Evolutionary conservation across 495 filamentous ascomycete species (phyloP), one percentile per base, ranked within the genome.

Genomic region (Letharia lupina): DNA sequence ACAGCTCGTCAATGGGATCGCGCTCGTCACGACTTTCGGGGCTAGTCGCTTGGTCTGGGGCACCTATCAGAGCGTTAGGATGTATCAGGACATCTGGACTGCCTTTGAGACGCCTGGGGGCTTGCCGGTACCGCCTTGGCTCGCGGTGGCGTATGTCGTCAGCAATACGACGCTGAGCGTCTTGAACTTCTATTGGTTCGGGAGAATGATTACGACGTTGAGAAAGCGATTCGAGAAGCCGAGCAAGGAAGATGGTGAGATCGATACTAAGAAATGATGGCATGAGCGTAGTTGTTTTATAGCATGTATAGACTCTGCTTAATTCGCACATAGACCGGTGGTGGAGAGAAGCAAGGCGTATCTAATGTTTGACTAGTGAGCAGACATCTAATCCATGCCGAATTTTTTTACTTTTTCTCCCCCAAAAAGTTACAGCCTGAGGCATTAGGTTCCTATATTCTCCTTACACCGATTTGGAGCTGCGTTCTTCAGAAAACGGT

Each of bases 111-210:
- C 72, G 5, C 79, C 82, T 0, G 70, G 73, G 73, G 41, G 77
- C 13, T 72, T 77, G 35, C 71, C 73, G 16, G 75, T 92, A 8
- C 90, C 90, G 0, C 31, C 83, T 1, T 98, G 94, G 93, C 80
- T 98, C 39, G 89, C 89, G 7, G 70, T 79, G 18, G 80, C 84
- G 40, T 98, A 98, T 71, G 78, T 96, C 0, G 78, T 76, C 4
- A 84, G 84, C 45, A 98, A 96, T 72, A 60, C 91, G 41, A 80
- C 87, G 18, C 80, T 98, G 40, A 96, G 96, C 75, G 78, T 81
- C 50, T 78, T 98, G 62, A 98, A 98, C 77, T 91, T 91, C 75
- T 92, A 86, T 78, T 98, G 94, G 95, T 98, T 96, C 76, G 85
- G 86, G 64, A 93, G 92, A 81, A 98, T 98, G 94, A 88, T 98